Conservation (phyloP, 106 monocot species). For the Apostasia shenzhenica region DNA sequence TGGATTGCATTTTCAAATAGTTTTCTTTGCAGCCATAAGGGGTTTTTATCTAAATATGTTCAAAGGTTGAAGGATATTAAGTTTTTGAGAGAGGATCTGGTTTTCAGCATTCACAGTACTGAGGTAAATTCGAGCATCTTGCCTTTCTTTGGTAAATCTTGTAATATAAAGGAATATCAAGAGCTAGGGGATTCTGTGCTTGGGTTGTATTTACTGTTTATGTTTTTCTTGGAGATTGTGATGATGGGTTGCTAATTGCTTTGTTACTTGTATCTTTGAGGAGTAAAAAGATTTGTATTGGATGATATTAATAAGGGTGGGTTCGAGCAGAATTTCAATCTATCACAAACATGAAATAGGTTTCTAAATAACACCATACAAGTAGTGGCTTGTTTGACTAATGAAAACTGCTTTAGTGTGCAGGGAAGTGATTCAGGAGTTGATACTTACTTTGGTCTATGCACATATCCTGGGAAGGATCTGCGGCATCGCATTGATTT, state of each 20-base stretch:
- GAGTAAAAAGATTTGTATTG: not conserved
- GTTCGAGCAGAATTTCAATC: not conserved
- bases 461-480: conserved; percentile 78
- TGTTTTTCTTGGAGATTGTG: not conserved
- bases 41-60: conserved; percentile 79
- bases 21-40: conserved; percentile 56
- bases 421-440: conserved; percentile 92
- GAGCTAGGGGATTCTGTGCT: not conserved
- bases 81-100: conserved; percentile 85
- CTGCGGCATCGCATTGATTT: conserved; percentile 80
- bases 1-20: not conserved
- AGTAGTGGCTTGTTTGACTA: not conserved
- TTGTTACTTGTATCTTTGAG: not conserved
- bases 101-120: conserved; percentile 79
- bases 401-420: not conserved
- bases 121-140: conserved; percentile 37
- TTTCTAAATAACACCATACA: not conserved
- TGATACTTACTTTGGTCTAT: conserved; percentile 97
- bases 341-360: not conserved
- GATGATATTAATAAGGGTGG: not conserved
- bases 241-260: not conserved
- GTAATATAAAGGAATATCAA: not conserved
- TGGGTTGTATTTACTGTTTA: not conserved
- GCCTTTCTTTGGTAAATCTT: not conserved
- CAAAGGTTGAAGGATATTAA: conserved; percentile 76